phyloP scores from a whole-genome alignment of 2,329 filamentous ascomycete species.

The Penicillium janthinellum region DNA sequence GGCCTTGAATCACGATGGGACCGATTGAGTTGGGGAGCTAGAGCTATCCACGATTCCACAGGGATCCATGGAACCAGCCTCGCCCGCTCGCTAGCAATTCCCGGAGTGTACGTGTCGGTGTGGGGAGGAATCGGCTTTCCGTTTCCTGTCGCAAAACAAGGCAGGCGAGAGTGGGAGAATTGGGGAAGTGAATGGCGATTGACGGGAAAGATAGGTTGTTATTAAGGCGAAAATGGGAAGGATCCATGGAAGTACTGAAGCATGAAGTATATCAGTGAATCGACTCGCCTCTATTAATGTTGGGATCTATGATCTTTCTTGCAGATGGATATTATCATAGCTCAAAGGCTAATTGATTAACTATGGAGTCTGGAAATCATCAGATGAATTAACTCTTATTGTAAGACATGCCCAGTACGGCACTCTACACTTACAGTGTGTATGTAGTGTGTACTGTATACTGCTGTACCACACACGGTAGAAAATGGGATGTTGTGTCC shows the following conservation, averaged over 20 bases:
- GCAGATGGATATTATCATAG: neutral
- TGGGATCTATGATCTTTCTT: neutral
- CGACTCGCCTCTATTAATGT: neutral
- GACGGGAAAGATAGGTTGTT: neutral
- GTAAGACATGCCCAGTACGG: neutral
- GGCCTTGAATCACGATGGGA: neutral
- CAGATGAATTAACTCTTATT: neutral
- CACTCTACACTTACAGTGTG: too few relatives aligned
- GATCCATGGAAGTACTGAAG: too few relatives aligned
- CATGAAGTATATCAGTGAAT: neutral
- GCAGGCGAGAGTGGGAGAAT: neutral
- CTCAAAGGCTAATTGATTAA: neutral
- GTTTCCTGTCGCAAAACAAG: neutral
- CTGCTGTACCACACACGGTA: too few relatives aligned
- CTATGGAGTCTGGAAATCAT: neutral
- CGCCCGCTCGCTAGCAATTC: constrained; percentile 5
- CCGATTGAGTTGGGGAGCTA: neutral
- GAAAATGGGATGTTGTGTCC: too few relatives aligned
- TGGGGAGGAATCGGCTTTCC: neutral
- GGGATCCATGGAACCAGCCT: constrained; percentile 11
- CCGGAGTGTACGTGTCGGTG: constrained; percentile 2
- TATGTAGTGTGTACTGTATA: too few relatives aligned
- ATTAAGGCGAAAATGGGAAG: too few relatives aligned
- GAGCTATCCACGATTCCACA: neutral
- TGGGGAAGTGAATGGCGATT: neutral